These are phyloP conservation scores for Pythium sp. DNA, from an alignment of 352 stramenopile genomes.

Conservation along the genomic window DNA sequence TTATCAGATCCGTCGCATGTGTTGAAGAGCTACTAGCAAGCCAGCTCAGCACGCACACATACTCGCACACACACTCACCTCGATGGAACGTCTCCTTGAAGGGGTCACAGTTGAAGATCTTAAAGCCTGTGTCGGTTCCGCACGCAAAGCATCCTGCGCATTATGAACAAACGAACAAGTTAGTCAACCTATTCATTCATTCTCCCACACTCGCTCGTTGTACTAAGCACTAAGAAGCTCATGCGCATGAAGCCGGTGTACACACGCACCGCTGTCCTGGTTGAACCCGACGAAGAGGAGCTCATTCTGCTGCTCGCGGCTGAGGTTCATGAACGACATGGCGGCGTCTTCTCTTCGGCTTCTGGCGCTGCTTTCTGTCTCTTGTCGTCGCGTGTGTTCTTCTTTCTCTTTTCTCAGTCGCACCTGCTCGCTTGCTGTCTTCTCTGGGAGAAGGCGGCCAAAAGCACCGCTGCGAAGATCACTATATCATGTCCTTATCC, in stretches of 20 bases:
- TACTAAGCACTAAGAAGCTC: not conserved
- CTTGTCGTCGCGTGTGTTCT: not conserved
- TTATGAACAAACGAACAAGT: not conserved
- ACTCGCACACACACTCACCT: constrained; percentile 32
- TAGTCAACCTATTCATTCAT: not conserved
- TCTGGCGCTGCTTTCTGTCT: not conserved
- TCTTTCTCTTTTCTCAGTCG: not conserved
- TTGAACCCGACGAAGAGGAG: constrained; percentile 95
- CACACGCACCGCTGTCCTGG: constrained; percentile 87
- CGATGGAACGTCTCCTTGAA: constrained; percentile 97
- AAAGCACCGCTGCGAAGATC: not conserved
- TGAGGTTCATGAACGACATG: constrained; percentile 84
- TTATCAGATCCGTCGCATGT: not conserved
- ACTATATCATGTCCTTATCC: not conserved
- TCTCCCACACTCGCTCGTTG: not conserved
- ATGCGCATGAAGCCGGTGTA: not conserved
- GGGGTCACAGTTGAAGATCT: constrained; percentile 98
- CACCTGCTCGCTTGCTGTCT: not conserved
- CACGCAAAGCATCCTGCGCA: constrained; percentile 90
- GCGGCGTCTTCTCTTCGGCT: constrained; percentile 4
- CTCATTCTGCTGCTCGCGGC: constrained; percentile 89
- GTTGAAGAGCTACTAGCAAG: not conserved
- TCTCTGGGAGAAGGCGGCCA: not conserved
- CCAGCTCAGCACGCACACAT: not conserved
- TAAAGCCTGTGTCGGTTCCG: constrained; percentile 96